Evolutionary conservation across 139 green algal genomes (phyloP), one percentile per base, ranked within the genome.

Genomic region (Chlorella sp.): DNA sequence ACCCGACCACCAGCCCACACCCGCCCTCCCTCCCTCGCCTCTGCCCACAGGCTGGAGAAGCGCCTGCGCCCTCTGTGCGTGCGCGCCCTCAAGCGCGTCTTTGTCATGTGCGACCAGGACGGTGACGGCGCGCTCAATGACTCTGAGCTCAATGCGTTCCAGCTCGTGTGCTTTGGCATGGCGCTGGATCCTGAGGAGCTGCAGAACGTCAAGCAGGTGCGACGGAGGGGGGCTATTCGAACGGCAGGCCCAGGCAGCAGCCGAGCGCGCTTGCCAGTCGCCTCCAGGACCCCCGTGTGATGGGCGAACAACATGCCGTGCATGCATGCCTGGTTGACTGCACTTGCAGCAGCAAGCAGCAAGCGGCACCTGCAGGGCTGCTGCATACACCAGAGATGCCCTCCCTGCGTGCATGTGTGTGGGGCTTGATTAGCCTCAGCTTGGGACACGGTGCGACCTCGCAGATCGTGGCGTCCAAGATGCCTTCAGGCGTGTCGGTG

Each of bases 61-160:
- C 75, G 49, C 62, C 82, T 96, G 73, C 79, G 77, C 55, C 90
- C 88, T 23, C 62, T 84, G 61, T 93, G 87, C n/a, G 66, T 82
- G 29, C 63, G 83, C 1, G 93, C 93, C 22, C 85, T 97, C 22
- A 92, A 92, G 70, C 88, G 92, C 62, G 88, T 97, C 50, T 97
- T 97, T 81, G 74, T 84, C 24, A 83, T 95, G 36, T 96, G 89
- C 69, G 93, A 97, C 73, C 59, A 80, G 84, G 87, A 86, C 14
- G 10, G 75, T 20, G 30, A 70, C 68, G 42, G 73, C 29, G 55
- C 55, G 51, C 69, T 67, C 31, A 90, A 71, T 42, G 89, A 97
- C 68, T 67, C 63, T 1, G 92, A 97, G 86, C 86, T 97, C 24
- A 96, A 96, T 80, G 49, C 64, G 2, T 97, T 97, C 74, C 92